Evolutionary conservation across 208 protist genomes (phyloP), one percentile per base, ranked within the genome.

Genomic region (Lotmaria passim): DNA sequence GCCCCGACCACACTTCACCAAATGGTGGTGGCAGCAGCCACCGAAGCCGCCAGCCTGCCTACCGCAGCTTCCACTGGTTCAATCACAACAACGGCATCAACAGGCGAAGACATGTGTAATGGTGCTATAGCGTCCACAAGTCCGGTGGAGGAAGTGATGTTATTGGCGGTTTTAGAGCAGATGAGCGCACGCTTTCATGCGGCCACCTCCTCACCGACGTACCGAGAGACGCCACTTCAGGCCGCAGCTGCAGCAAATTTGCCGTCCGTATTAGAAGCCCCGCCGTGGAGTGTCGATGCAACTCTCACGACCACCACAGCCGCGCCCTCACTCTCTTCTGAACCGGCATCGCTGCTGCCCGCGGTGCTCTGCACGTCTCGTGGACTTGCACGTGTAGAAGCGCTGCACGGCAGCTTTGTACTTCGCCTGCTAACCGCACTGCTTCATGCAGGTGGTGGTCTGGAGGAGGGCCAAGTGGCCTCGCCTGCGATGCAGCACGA

Each of bases 381-480:
- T 6, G 65, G 73, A 2, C 26, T 79, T 10, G 51, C 59, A 11
- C 73, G 73, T 24, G 36, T 79, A 4, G 73, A 67, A 10, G 52
- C 43, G 0, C 30, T 79, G n/a, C 55, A 69, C 33, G 14, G 65
- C 1, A 38, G 48, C 31, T 69, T 79, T 28, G 14, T 73, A n/a
- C 73, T 51, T 7, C 34, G 36, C 0, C 62, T 76, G 28, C 53
- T 76, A n/a, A 46, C 34, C 12, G 70, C 44, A 17, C 39, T 76
- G 33, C 44, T 75, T n/a, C 30, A 56, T n/a, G 46, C 28, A 15
- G 51, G 17, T 11, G 41, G 53, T 31, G 36, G 51, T 23, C 14
- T 34, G 15, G 36, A 17, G 43, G 26, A 23, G 1, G 53, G 15
- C 15, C 31, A 7, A 19, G 41, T 3, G 11, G 21, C 11, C n/a